Base-by-base conservation (phyloP, 176 grass and related monocot species). In the Aegilops tauschii region DNA sequence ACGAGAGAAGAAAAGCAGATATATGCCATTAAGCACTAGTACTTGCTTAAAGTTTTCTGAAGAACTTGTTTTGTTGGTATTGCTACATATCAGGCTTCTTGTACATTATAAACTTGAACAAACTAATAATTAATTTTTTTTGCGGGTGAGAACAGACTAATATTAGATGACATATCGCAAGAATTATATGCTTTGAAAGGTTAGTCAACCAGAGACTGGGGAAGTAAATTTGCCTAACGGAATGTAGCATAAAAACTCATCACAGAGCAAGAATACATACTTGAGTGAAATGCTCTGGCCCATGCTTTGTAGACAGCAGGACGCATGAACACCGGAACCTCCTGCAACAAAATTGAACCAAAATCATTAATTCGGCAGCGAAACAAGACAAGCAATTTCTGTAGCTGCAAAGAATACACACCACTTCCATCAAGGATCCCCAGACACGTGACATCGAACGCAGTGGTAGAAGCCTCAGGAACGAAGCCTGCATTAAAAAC, bases 341-440 rank as follows among this genome's bases (percentile, higher is more conserved):
- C 85, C 93, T 98, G 64, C 20, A 88, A 25, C 12, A 76, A 76
- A 75, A 29, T 29, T 1, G 4, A 61, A 35, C 35, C 11, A 9
- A 9, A 69, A 37, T 9, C 40, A 47, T 74, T 6, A 54, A 58
- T n/a, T 21, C 4, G 18, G 35, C 12, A 84, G 30, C 16, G 56
- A 50, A 86, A 88, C 14, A 18, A 90, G 39, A 82, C 11, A 61
- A 18, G 58, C 25, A 80, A 1, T 8, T 36, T 73, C 21, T 83
- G 4, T 36, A 69, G 20, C 25, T 23, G 17, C 4, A 80, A 61
- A 72, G 6, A 82, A 64, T 61, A 86, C 93, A 7, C 50, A 97
- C 95, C 89, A 93, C 81, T 91, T 84, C 87, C 87, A 95, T 98
- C 73, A 98, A 90, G 76, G 69, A 90, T 73, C 93, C 95, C 95